A percentile compares a stretch with the other conserved stretches of the same genome.
These are phyloP conservation scores for Psilocybe sp. DNA, from an alignment of 768 basidiomycete genomes.

Conservation along the genomic window DNA sequence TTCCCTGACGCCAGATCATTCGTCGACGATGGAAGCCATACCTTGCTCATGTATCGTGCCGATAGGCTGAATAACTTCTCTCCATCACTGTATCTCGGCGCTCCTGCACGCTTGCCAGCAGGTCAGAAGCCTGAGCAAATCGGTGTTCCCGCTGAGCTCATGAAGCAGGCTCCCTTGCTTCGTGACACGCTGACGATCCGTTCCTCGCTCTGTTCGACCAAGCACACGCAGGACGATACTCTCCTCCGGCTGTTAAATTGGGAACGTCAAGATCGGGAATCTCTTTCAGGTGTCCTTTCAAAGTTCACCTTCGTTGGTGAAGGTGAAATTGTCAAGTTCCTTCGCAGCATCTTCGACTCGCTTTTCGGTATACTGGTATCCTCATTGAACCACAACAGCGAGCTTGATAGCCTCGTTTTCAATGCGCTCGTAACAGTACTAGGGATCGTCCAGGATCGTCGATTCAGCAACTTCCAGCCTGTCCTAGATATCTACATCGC, in stretches of 20 bases:
- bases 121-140: conserved; percentile 64
- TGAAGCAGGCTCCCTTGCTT: conserved; percentile 63
- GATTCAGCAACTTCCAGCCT: conserved; percentile 93
- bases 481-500: conserved; percentile 94
- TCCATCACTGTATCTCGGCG: conserved; percentile 69
- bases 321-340: conserved; percentile 91
- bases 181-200: conserved; percentile 80
- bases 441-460: conserved; percentile 88
- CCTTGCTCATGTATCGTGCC: conserved; percentile 78
- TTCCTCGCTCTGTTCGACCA: conserved; percentile 88
- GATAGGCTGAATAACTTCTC: conserved; percentile 64
- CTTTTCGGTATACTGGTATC: conserved; percentile 88
- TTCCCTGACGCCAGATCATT: conserved; percentile 75
- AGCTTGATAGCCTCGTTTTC: conserved; percentile 86
- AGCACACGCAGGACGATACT: conserved; percentile 87
- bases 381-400: conserved; percentile 64
- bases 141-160: conserved; percentile 54
- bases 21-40: conserved; percentile 87
- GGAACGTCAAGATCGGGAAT: conserved; percentile 69
- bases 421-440: conserved; percentile 89
- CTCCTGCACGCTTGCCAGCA: conserved; percentile 55
- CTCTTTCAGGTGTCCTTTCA: conserved; percentile 68
- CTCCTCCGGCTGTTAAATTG: conserved; percentile 79
- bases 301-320: conserved; percentile 93
- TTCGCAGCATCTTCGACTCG: conserved; percentile 88